Evolutionary conservation across 2,329 filamentous ascomycete genomes (phyloP).

Genomic region (Aspergillus sp.): DNA sequence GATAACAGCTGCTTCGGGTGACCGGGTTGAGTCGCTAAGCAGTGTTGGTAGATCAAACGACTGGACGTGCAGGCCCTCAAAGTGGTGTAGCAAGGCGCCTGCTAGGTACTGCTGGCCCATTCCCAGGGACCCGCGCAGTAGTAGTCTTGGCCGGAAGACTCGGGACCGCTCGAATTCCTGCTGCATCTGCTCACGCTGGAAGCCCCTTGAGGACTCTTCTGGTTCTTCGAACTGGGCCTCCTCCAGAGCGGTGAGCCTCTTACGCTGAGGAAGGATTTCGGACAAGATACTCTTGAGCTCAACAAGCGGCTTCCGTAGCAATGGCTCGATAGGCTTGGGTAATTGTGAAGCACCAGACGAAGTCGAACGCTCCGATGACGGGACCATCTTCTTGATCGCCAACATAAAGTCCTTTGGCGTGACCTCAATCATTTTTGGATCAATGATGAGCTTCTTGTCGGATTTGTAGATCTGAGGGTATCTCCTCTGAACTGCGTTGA

Average conservation of each 20-base stretch:
- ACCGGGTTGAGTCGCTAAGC: constrained; percentile 77
- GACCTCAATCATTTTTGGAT: constrained; percentile 81
- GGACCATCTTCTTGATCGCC: constrained; percentile 93
- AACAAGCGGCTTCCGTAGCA: constrained; percentile 73
- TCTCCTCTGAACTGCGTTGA: constrained; percentile 93
- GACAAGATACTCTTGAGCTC: constrained; percentile 73
- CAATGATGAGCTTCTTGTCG: constrained; percentile 85
- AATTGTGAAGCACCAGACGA: constrained; percentile 82
- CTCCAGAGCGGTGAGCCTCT: constrained; percentile 85
- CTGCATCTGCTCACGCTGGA: constrained; percentile 77
- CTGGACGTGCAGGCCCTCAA: constrained; percentile 93
- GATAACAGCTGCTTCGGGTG: constrained; percentile 85
- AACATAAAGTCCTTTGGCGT: constrained; percentile 96
- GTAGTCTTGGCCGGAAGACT: constrained; percentile 83
- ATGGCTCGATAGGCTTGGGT: constrained; percentile 77
- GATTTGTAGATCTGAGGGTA: constrained; percentile 96
- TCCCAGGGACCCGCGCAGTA: constrained; percentile 79
- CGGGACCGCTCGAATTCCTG: constrained; percentile 84
- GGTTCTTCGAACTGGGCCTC: constrained; percentile 91
- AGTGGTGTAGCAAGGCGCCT: constrained; percentile 81
- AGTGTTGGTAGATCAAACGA: constrained; percentile 90
- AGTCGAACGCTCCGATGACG: constrained; percentile 88
- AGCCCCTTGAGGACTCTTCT: constrained; percentile 80
- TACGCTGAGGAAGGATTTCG: constrained; percentile 78
- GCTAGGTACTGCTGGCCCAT: constrained; percentile 95